These are phyloP conservation scores for Fusarium sp. DNA, from an alignment of 2,329 filamentous ascomycete species.

Conservation along the genomic window DNA sequence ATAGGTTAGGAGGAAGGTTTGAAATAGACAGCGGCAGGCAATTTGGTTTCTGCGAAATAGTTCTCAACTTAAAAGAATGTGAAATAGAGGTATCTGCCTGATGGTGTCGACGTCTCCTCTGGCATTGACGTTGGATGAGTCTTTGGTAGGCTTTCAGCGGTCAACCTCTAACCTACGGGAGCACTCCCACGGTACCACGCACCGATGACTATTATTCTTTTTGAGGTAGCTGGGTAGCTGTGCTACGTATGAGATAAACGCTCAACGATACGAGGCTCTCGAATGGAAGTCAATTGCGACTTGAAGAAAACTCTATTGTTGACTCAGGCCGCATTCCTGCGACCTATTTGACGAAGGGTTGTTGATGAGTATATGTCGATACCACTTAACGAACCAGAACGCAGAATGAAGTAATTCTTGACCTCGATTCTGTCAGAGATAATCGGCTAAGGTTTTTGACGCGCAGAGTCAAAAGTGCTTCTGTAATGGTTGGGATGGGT, in stretches of 20 bases:
- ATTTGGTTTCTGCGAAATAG: not conserved
- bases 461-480: not conserved
- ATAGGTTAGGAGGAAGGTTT: not conserved
- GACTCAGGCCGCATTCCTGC: slow-evolving; percentile 6
- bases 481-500: not conserved
- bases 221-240: not conserved
- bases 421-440: not conserved
- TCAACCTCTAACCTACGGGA: slow-evolving; percentile 12
- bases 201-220: slow-evolving; percentile 12
- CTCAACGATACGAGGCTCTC: not conserved
- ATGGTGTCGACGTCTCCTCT: not conserved
- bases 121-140: not conserved
- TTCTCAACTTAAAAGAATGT: not conserved
- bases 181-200: slow-evolving; percentile 10
- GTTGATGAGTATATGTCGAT: slow-evolving; percentile 10
- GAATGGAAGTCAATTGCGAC: slow-evolving; percentile 2
- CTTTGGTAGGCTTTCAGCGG: slow-evolving; percentile 1
- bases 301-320: slow-evolving; percentile 8
- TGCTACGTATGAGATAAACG: not conserved
- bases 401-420: not conserved
- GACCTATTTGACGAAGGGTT: not conserved
- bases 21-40: not conserved
- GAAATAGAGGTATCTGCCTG: not conserved
- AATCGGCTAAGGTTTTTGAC: not conserved
- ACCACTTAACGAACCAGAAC: not conserved